Evolutionary conservation across 192 early-diverging fungal species (phyloP), one percentile per base, ranked within the genome.

Genomic region (Nowakowskiella sp.): DNA sequence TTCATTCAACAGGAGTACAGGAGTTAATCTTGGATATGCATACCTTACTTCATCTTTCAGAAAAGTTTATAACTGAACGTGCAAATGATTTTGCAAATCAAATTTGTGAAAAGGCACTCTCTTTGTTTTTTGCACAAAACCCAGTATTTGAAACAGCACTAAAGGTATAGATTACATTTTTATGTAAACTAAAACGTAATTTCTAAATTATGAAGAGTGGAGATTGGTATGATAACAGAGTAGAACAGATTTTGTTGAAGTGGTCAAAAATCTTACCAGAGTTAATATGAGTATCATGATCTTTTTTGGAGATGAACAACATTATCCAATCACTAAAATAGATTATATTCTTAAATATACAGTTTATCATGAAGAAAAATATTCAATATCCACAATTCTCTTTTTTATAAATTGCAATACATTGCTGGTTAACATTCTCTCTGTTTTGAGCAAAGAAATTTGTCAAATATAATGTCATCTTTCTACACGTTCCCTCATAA

Each of bases 21-120:
- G 64, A 68, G 46, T 62, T 80, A 44, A 65, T 80, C 28, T 56
- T 80, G 13, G 77, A 80, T 53, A 74, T 80, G 8, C 71, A 80
- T 50, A 77, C 72, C 44, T 64, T 78, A 22, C 44, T 80, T 9
- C 62, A 60, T 13, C 55, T 62, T 4, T 52, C 50, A 9, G 68
- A 72, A 31, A 36, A 32, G 28, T 47, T 71, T 31, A 58, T 80
- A 10, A 62, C 59, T 16, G 60, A 68, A 28, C 16, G 49, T 3
- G 50, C 65, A 8, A 72, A 60, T 49, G 53, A 72, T 8, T 26
- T 49, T 2, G 71, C 74, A 9, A 78, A 80, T 55, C 24, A 31
- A 9, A 42, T 80, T 1, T 80, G 77, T 55, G 77, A 76, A 46
- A 58, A 60, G 45, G 77, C 67, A 10, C 47, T 80, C 30, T 27